Evolutionary conservation across 345 rosid genomes (phyloP), one percentile per base, ranked within the genome.

Genomic region (Gossypium ekmanianum): DNA sequence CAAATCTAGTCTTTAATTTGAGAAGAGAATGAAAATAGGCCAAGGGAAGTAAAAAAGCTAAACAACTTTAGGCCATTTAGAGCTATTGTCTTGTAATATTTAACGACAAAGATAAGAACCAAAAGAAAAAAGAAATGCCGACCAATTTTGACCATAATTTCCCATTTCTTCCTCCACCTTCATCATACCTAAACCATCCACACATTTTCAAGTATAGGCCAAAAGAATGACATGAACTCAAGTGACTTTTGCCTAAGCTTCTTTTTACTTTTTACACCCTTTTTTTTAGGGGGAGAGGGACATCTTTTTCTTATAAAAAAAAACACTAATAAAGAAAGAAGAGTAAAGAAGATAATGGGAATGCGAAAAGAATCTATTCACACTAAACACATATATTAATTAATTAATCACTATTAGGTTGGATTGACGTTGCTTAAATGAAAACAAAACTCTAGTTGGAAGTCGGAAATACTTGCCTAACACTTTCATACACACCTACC

Each of bases 121-220:
- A 45, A 45, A 45, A 72, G 26, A 59, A 4, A 29, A 72, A 55
- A 26, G 68, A 7, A 62, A 39, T 3, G 74, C 72, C 70, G 3
- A 73, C 73, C 68, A 20, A 26, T 10, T 29, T 77, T 77, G 65
- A 81, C 75, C 26, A 55, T 44, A 43, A 62, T 72, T 68, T 61
- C 11, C 22, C 4, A 34, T 34, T 34, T 34, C 39, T 4, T 4
- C 39, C 39, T 57, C 76, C 24, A 63, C 75, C 69, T 14, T 24
- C n/a, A 51, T 43, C 73, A 50, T 61, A 81, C 79, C 84, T 80
- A 82, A 82, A 76, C 79, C 85, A 78, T 78, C 71, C 43, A 9
- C 78, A 52, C 6, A 13, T 44, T 48, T 76, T 76, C 5, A 47
- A 18, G 73, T 18, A 44, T n/a, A 22, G 16, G 66, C 65, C 20